Conservation (phyloP, 805 yeast species). For the Kockiozyma suomiensis region DNA sequence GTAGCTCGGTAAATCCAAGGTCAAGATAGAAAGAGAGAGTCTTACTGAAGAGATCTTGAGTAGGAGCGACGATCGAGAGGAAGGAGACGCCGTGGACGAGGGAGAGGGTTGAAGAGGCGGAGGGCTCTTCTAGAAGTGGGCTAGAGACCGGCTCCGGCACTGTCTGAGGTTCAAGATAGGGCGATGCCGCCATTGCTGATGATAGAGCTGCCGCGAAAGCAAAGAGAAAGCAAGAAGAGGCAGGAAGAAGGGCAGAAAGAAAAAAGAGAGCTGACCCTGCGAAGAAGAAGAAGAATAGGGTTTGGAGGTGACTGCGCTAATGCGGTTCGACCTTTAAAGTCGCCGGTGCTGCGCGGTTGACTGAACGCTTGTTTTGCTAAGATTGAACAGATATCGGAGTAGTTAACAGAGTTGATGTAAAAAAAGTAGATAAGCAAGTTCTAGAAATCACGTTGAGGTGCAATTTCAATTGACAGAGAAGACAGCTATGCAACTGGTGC, state of each 20-base stretch:
- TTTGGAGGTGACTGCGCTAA: not conserved
- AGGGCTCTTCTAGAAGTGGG: not conserved
- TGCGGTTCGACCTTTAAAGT: no score
- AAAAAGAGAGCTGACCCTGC: not conserved
- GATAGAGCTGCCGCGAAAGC: not conserved
- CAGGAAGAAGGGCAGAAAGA: not conserved
- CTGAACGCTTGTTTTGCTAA: no score
- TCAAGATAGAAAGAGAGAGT: conserved; percentile 62
- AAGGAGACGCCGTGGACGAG: conserved; percentile 61
- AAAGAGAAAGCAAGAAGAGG: not conserved
- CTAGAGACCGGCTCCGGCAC: not conserved
- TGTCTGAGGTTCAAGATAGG: conserved; percentile 24
- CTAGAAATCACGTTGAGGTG: no score
- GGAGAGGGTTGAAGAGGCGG: conserved; percentile 12
- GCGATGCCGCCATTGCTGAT: conserved; percentile 19
- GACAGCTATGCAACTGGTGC: no score
- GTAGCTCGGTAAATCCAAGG: conserved; percentile 46
- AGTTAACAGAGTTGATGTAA: no score
- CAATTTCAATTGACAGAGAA: no score
- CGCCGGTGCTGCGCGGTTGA: no score
- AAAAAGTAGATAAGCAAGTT: no score
- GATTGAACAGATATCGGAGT: no score
- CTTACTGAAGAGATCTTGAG: conserved; percentile 47
- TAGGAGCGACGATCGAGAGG: conserved; percentile 57
- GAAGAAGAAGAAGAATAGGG: not conserved